Evolutionary conservation across 1,284 basidiomycete species (phyloP).

Genomic region (Rhizoctonia solani): DNA sequence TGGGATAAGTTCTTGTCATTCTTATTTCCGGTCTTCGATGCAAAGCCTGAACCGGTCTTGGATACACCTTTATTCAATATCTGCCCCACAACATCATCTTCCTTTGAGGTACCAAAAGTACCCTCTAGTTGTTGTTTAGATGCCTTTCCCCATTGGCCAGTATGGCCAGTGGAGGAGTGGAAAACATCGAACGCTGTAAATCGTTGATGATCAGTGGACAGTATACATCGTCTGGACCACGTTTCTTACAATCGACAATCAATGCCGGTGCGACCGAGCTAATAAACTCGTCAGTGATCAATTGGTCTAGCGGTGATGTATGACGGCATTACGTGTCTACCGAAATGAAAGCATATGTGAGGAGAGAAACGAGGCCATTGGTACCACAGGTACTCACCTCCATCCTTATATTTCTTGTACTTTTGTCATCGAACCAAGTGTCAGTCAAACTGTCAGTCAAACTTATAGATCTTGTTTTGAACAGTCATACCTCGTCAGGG

Average conservation of each 20-base stretch:
- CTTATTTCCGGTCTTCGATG: conserved; percentile 11
- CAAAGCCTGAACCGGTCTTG: conserved; percentile 12
- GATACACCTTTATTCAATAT: conserved; percentile 50
- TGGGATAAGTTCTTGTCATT: conserved; percentile 34
- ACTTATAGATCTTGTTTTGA: conserved; percentile 18
- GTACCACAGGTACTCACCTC: conserved; percentile 55
- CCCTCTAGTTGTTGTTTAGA: conserved; percentile 79
- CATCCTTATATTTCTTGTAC: conserved; percentile 78
- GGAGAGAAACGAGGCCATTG: conserved; percentile 42
- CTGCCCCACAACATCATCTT: conserved; percentile 61
- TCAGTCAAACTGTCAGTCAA: no score
- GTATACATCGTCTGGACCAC: background rate
- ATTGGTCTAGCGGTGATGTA: conserved; percentile 34
- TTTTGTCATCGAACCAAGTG: conserved; percentile 44
- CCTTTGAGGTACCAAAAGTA: conserved; percentile 65
- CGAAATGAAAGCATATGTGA: conserved; percentile 37
- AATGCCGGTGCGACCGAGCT: conserved; percentile 68
- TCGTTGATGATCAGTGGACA: conserved; percentile 44
- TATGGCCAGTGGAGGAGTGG: conserved; percentile 67
- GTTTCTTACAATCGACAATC: conserved; percentile 71
- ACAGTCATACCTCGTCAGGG: conserved; percentile 58
- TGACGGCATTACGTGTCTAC: conserved; percentile 63
- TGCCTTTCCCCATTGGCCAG: conserved; percentile 68
- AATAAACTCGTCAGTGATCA: conserved; percentile 34
- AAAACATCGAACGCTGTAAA: conserved; percentile 52